Base-by-base conservation (phyloP, 1,139 yeast genomes). In the Arxiozyma slooffiae region DNA sequence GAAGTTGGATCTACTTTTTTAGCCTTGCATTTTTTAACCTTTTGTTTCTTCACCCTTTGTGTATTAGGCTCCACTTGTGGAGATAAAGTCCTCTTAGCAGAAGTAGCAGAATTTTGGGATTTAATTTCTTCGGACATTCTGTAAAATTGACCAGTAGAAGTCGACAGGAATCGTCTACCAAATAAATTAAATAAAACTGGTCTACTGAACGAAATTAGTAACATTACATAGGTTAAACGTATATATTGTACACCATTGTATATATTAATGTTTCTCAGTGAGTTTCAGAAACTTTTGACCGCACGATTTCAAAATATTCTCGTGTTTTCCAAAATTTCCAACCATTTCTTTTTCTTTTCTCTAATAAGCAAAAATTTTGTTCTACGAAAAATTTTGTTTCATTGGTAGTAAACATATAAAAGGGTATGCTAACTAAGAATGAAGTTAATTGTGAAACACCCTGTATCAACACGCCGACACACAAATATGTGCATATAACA, bases 1-100 rank as follows among this genome's bases (percentile, higher is more conserved):
- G 94, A 77, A 0, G 95, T 85, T 16, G 85, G 76, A 52, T 90
- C 97, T 11, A 77, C 76, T 9, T 74, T 76, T 58, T 82, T 82
- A 23, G 77, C 73, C 65, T 78, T 82, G 65, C 80, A 81, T 72
- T 75, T 69, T 60, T 73, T 63, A 51, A 65, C 62, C 63, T 73
- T 72, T 45, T 63, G 60, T 53, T 69, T 74, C 61, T 64, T 51
- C 7, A 44, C 36, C 37, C 21, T 30, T 30, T 37, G 44, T 22
- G 24, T 47, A 38, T 38, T 14, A 14, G 46, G 16, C 11, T 22
- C 41, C 16, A 26, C 18, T 14, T 44, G 41, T 8, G 45, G 43
- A 36, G 50, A 18, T 7, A 51, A 50, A 11, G 51, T 39, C 44
- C 57, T 52, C 51, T 55, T 53, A 23, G 9, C 41, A n/a, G 45